Evolutionary conservation across 768 basidiomycete species (phyloP).

Genomic region (Mycena metata): DNA sequence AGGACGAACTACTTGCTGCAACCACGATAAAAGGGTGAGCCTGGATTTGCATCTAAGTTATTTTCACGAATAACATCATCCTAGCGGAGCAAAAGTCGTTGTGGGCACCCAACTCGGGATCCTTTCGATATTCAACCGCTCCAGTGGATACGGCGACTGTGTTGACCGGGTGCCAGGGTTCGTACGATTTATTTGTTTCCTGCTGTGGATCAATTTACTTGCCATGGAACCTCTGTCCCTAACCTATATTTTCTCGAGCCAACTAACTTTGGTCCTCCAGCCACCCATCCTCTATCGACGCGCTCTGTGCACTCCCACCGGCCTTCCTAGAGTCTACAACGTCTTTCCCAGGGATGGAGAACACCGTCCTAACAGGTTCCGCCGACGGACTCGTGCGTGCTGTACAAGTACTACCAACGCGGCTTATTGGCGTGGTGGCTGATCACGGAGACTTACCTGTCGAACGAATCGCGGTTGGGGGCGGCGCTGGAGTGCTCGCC

Average conservation of each 20-base stretch:
- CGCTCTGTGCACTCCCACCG: slow-evolving; percentile 78
- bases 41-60: slow-evolving; percentile 25
- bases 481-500: slow-evolving; percentile 51
- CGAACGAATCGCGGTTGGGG: slow-evolving; percentile 82
- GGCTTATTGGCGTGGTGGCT: slow-evolving; percentile 89
- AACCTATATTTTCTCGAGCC: neutral
- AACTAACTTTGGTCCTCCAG: slow-evolving; percentile 52
- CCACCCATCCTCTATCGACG: slow-evolving; percentile 92
- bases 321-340: slow-evolving; percentile 45
- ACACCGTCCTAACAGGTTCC: slow-evolving; percentile 86
- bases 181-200: slow-evolving; percentile 43
- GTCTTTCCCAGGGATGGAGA: slow-evolving; percentile 68
- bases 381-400: slow-evolving; percentile 93
- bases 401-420: slow-evolving; percentile 89
- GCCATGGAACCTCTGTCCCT: too few species aligned
- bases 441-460: slow-evolving; percentile 95
- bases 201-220: slow-evolving; percentile 4
- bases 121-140: slow-evolving; percentile 90
- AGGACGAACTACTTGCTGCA: slow-evolving; percentile 92
- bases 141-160: slow-evolving; percentile 91
- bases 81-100: slow-evolving; percentile 81
- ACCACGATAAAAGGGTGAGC: slow-evolving; percentile 85
- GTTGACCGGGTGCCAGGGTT: slow-evolving; percentile 92
- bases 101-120: slow-evolving; percentile 94
- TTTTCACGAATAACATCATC: slow-evolving; percentile 20